Evolutionary conservation across 2,329 filamentous ascomycete species (phyloP).

Genomic region (Bretziella fagacearum): DNA sequence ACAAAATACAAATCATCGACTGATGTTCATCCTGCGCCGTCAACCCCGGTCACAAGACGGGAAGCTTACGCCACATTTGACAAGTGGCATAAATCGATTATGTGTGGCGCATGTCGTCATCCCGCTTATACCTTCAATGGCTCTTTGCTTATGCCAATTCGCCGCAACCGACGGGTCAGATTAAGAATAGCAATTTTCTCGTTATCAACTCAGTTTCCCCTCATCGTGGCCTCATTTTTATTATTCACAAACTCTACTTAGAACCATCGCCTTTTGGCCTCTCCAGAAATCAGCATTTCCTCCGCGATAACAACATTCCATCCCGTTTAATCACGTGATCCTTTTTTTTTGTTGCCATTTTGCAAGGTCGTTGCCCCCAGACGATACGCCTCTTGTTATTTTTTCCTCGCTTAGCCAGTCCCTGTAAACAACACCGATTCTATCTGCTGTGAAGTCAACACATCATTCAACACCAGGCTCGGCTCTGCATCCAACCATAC

Average conservation of each 20-base stretch:
- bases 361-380: background rate
- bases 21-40: background rate
- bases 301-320: background rate
- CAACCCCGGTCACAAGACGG: background rate
- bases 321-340: background rate
- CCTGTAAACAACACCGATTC: conserved; percentile 5
- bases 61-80: background rate
- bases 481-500: background rate
- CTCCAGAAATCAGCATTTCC: background rate
- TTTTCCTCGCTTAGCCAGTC: background rate
- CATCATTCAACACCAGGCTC: too few species aligned
- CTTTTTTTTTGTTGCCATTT: background rate
- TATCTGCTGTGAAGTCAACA: background rate
- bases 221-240: too few species aligned
- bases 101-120: background rate
- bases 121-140: background rate
- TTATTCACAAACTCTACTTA: too few species aligned
- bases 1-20: too few species aligned
- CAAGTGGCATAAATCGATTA: background rate
- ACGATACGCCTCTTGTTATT: background rate
- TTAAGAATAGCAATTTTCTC: too few species aligned
- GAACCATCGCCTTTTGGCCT: too few species aligned
- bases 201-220: too few species aligned
- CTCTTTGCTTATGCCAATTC: background rate
- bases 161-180: too few species aligned